A percentile compares a stretch with the other conserved stretches of the same genome.
Conservation (phyloP, 495 filamentous ascomycete species). For the Rostrohypoxylon terebratum region DNA sequence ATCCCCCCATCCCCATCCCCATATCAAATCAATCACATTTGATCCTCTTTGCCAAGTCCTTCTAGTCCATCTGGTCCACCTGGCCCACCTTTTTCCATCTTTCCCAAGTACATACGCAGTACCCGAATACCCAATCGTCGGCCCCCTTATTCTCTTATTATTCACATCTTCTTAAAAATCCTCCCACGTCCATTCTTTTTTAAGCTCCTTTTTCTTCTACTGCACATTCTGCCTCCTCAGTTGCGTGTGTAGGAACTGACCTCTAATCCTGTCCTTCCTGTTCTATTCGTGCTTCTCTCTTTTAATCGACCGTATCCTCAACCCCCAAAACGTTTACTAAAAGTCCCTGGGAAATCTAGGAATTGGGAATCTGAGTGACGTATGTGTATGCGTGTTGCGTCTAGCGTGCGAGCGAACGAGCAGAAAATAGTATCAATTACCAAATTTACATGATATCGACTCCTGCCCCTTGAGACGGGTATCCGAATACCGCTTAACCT, state of each 20-base stretch:
- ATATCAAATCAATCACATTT: slow-evolving; percentile 34
- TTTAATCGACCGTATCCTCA: slow-evolving; percentile 4
- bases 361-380: slow-evolving; percentile 2
- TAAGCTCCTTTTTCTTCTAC: slow-evolving; percentile 10
- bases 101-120: neutral
- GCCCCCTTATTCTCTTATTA: slow-evolving; percentile 24
- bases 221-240: slow-evolving; percentile 30
- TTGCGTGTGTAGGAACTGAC: slow-evolving; percentile 38
- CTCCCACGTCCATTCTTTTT: slow-evolving; percentile 27
- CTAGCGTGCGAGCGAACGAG: slow-evolving; percentile 4
- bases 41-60: slow-evolving; percentile 40
- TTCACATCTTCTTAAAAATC: slow-evolving; percentile 36
- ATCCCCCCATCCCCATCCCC: too few species aligned
- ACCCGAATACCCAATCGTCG: too few species aligned
- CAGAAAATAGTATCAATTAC: slow-evolving; percentile 33
- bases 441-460: slow-evolving; percentile 24
- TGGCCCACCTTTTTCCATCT: too few species aligned
- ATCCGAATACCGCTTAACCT: slow-evolving; percentile 5
- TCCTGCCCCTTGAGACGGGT: slow-evolving; percentile 1
- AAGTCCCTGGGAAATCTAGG: neutral
- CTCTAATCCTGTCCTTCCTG: slow-evolving; percentile 43
- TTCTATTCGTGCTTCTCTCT: slow-evolving; percentile 21
- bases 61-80: too few species aligned
- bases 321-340: neutral
- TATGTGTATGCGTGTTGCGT: slow-evolving; percentile 8